A percentile compares a stretch with the other conserved stretches of the same genome.
Conservation (phyloP, 768 basidiomycete genomes). For the Lactarius sanguifluus region DNA sequence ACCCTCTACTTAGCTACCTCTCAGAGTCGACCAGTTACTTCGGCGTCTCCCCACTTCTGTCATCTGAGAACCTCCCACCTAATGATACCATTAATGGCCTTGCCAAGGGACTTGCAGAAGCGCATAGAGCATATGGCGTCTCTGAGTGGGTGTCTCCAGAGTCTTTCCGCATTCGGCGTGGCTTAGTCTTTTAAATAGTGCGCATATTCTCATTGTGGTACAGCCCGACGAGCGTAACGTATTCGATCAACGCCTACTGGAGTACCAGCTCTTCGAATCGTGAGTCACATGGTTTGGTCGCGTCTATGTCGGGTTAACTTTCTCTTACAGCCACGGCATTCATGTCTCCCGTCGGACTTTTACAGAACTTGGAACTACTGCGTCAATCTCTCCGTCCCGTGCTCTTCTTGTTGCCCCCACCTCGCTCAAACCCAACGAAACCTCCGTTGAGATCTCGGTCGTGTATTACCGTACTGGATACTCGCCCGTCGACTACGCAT, state of each 20-base stretch:
- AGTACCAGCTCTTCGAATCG: conserved; percentile 83
- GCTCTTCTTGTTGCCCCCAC: conserved; percentile 41
- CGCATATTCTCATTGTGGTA: conserved; percentile 81
- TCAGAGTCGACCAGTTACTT: conserved; percentile 66
- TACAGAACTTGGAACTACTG: conserved; percentile 59
- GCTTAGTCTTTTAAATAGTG: conserved; percentile 35
- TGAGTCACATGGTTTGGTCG: conserved; percentile 38
- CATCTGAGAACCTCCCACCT: conserved; percentile 57
- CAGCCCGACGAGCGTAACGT: conserved; percentile 89
- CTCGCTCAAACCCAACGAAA: conserved; percentile 37
- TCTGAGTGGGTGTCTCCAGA: conserved; percentile 43
- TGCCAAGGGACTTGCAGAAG: conserved; percentile 73
- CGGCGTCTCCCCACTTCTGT: conserved; percentile 52
- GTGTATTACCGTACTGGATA: conserved; percentile 94
- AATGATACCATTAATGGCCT: conserved; percentile 74
- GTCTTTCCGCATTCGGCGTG: background rate
- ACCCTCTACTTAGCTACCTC: conserved; percentile 55
- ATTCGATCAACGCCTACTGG: conserved; percentile 88
- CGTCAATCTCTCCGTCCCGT: conserved; percentile 42
- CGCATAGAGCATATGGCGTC: conserved; percentile 70
- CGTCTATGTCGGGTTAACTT: conserved; percentile 2
- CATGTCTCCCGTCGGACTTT: conserved; percentile 76
- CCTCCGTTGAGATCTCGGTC: conserved; percentile 68
- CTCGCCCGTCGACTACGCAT: conserved; percentile 75
- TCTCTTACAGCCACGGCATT: conserved; percentile 61